Evolutionary conservation across 805 yeast species (phyloP).

Genomic region (Ogataea salicorniae): DNA sequence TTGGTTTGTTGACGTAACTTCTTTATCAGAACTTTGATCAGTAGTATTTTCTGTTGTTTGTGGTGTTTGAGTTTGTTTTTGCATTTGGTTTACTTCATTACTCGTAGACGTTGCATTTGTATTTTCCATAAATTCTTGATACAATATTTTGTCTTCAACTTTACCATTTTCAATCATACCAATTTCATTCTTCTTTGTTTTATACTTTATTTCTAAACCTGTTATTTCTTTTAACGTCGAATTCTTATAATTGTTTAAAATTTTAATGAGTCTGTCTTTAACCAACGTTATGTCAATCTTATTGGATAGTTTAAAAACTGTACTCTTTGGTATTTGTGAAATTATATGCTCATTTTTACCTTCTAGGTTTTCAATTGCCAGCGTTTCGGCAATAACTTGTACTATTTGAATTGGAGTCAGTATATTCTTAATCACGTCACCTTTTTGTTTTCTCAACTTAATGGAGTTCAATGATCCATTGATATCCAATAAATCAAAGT

Average conservation of each 20-base stretch:
- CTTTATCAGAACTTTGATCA: background rate
- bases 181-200: conserved; percentile 33
- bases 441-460: conserved; percentile 18
- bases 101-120: background rate
- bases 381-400: conserved; percentile 32
- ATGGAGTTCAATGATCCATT: conserved; percentile 23
- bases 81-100: background rate
- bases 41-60: background rate
- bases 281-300: conserved; percentile 28
- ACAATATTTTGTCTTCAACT: conserved; percentile 32
- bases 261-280: conserved; percentile 31
- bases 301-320: conserved; percentile 29
- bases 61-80: background rate
- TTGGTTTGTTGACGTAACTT: too few species aligned
- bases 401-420: conserved; percentile 32
- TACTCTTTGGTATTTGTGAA: conserved; percentile 30
- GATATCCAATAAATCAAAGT: conserved; percentile 30
- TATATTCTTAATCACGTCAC: conserved; percentile 16
- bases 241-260: conserved; percentile 30
- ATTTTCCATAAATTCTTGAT: conserved; percentile 22
- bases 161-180: conserved; percentile 37
- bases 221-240: conserved; percentile 32
- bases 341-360: conserved; percentile 27
- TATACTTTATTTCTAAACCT: conserved; percentile 34
- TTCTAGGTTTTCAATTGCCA: conserved; percentile 26